phyloP scores from a whole-genome alignment of 805 yeast genomes.

The Kuraishia molischiana region DNA sequence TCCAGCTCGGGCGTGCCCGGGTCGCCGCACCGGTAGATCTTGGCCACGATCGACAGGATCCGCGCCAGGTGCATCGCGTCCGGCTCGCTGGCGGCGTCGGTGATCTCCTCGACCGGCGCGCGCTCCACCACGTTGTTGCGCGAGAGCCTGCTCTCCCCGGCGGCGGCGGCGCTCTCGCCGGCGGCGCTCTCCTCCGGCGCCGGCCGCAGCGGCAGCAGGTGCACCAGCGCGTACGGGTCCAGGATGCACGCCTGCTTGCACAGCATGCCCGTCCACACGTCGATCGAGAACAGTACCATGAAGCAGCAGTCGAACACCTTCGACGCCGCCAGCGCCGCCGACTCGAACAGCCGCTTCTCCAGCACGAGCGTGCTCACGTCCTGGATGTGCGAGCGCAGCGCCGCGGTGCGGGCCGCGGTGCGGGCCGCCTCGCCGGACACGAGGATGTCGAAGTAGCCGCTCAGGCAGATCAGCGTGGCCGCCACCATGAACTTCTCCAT shows the following conservation, averaged over 20 bases:
- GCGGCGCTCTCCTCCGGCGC: neutral
- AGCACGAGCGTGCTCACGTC: neutral
- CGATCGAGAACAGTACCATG: slow-evolving; percentile 2
- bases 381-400: neutral
- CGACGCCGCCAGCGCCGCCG: neutral
- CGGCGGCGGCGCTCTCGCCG: neutral
- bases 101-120: neutral
- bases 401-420: neutral
- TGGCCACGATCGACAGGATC: neutral
- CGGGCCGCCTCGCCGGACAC: neutral
- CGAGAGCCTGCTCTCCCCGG: neutral
- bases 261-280: slow-evolving; percentile 1
- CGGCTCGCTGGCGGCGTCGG: neutral
- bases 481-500: neutral
- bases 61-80: neutral
- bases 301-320: slow-evolving; percentile 1
- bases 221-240: slow-evolving; percentile 4
- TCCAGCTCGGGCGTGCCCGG: neutral
- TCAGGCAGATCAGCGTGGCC: neutral
- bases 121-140: neutral
- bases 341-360: neutral
- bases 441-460: neutral
- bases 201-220: neutral
- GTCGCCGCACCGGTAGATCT: neutral
- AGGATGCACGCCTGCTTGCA: neutral